phyloP scores from a whole-genome alignment of 345 rosid species.

The Eucalyptus victrix region DNA sequence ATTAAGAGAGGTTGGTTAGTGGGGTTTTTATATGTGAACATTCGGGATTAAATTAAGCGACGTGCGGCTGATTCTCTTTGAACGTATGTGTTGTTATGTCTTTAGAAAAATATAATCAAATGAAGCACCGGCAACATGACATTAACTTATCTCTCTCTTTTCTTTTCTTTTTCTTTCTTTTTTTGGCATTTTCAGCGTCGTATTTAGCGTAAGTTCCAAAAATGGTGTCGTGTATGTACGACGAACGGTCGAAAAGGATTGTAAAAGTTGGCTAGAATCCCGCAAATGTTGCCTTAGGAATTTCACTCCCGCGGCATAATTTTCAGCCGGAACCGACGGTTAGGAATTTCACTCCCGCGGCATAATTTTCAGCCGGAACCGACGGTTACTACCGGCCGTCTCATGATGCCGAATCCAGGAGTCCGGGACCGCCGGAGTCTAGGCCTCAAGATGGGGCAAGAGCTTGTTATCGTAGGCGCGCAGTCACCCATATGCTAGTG shows the following conservation, averaged over 20 bases:
- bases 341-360: not conserved
- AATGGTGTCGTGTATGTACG: not conserved
- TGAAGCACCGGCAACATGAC: not conserved
- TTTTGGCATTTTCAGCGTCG: not conserved
- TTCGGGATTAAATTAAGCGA: not conserved
- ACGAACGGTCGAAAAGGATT: not conserved
- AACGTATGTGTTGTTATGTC: not conserved
- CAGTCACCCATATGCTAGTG: not conserved
- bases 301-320: not conserved
- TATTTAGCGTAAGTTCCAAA: not conserved
- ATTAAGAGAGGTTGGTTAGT: not conserved
- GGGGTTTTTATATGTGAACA: not conserved
- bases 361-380: not conserved
- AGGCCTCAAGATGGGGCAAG: not conserved
- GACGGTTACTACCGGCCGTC: not conserved
- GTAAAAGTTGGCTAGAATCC: not conserved
- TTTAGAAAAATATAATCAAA: not conserved
- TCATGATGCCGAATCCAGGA: fast-evolving
- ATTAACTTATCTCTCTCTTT: not conserved
- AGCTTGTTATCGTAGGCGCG: not conserved
- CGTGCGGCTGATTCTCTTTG: not conserved
- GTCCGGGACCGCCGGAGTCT: not conserved
- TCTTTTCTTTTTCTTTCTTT: not conserved
- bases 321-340: not conserved
- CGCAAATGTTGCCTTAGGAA: not conserved